A percentile compares a stretch with the other conserved stretches of the same genome.
phyloP scores from a whole-genome alignment of 2,329 filamentous ascomycete genomes.

The Fusarium agapanthi region DNA sequence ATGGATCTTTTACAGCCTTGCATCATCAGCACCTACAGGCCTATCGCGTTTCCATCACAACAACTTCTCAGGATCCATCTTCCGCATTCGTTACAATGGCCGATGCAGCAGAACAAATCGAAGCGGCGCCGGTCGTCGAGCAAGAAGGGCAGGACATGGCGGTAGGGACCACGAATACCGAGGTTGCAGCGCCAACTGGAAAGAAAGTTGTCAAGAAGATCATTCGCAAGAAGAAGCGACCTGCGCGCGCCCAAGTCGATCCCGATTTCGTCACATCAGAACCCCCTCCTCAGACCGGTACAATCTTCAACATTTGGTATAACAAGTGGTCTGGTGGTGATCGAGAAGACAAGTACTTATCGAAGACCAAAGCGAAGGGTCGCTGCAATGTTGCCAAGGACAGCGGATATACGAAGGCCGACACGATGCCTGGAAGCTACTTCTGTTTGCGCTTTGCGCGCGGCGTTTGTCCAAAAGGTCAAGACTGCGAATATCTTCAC shows the following conservation, averaged over 20 bases:
- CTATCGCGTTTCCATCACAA: constrained; percentile 37
- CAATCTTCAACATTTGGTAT: constrained; percentile 96
- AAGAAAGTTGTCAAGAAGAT: constrained; percentile 84
- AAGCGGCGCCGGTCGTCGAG: constrained; percentile 36
- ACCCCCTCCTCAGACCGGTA: constrained; percentile 90
- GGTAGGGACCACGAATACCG: constrained; percentile 51
- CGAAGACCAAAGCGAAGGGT: constrained; percentile 81
- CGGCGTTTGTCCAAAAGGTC: constrained; percentile 83
- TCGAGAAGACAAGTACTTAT: constrained; percentile 88
- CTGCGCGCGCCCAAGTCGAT: constrained; percentile 91
- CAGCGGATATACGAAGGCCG: constrained; percentile 80
- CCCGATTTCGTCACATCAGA: constrained; percentile 83
- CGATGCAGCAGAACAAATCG: constrained; percentile 43
- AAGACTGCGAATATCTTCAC: constrained; percentile 94
- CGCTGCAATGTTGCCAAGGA: constrained; percentile 89
- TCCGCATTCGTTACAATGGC: constrained; percentile 41
- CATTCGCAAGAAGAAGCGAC: constrained; percentile 87
- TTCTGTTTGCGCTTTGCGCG: constrained; percentile 94
- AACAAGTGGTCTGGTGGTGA: constrained; percentile 99
- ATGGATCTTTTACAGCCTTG: constrained; percentile 40
- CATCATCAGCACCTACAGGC: constrained; percentile 31
- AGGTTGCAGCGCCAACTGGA: constrained; percentile 57
- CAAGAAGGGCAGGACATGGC: constrained; percentile 46
- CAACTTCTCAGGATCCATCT: constrained; percentile 8
- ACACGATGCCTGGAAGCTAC: constrained; percentile 80